Base-by-base conservation (phyloP, 2,329 filamentous ascomycete genomes). In the Claviceps lovelessii region DNA sequence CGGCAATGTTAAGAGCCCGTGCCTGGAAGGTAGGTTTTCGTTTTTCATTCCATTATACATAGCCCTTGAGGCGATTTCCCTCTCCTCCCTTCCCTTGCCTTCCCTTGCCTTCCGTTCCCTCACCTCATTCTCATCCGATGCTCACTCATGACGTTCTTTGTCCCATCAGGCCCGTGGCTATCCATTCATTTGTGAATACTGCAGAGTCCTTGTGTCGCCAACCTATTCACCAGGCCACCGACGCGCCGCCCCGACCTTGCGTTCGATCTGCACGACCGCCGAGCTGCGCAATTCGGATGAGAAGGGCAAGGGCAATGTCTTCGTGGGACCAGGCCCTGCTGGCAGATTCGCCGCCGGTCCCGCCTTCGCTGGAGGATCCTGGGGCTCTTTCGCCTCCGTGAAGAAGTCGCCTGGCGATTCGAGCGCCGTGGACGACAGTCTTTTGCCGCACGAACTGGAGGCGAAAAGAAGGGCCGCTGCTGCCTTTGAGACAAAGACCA, bases 1-100 rank as follows among this genome's bases (percentile, higher is more conserved):
- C 60, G 61, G 67, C 60, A 58, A 76, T 76, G 73, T 70, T 76
- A 57, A 72, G 71, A 66, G 67, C 68, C 60, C 68, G 68, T 58
- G 57, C 66, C 61, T 70, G 67, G 62, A 68, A 69, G 68, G 73
- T 73, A 44, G 33, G n/a, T 37, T 35, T 42, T 8, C 6, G 2
- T 17, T 17, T 8, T 28, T 11, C n/a, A 13, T 23, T 23, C 10
- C 19, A 19, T 23, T 23, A 23, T 3, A 11, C 10, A 29, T 11
- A 5, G 44, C 15, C 28, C 15, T 47, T 4, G 28, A 47, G 28
- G 45, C 23, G 11, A 29, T 29, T 28, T 15, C 7, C 44, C 44
- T 5, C 11, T 5, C 28, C 5, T 33, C 23, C 23, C 23, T 23
- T 23, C 23, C 23, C 23, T 23, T 23, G 23, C 23, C 23, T 23